Evolutionary conservation across 1,139 yeast species (phyloP).

Genomic region (Suhomyces coccinellae): DNA sequence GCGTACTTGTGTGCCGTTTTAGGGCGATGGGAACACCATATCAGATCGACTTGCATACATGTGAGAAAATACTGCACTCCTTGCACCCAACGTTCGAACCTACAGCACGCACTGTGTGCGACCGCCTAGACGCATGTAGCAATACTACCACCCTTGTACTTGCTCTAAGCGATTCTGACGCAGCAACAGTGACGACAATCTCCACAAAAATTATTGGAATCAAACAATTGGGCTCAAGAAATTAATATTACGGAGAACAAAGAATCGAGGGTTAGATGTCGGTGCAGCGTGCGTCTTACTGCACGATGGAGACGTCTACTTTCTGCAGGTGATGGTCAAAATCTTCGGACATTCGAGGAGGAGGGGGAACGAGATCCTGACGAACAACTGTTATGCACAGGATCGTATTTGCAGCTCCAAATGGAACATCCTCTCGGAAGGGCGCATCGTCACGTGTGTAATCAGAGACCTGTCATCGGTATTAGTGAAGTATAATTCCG

Average conservation of each 20-base stretch:
- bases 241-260: background rate
- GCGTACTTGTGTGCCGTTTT: too few species aligned
- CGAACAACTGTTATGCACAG: too few species aligned
- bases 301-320: background rate
- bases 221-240: background rate
- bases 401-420: too few species aligned
- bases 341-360: background rate
- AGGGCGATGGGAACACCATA: background rate
- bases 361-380: background rate
- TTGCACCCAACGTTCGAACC: background rate
- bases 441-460: too few species aligned
- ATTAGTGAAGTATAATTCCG: background rate
- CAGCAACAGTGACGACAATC: constrained; percentile 2
- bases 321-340: background rate
- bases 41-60: background rate
- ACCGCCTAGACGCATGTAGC: background rate
- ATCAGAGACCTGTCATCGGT: background rate
- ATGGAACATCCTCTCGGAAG: too few species aligned
- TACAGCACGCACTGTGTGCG: background rate
- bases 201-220: background rate
- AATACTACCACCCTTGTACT: background rate
- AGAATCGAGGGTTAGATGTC: background rate
- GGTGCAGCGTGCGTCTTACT: background rate
- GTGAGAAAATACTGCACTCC: background rate
- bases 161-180: constrained; percentile 3